Conservation (phyloP, 257 asterid genomes). For the Nicotiana tabacum region DNA sequence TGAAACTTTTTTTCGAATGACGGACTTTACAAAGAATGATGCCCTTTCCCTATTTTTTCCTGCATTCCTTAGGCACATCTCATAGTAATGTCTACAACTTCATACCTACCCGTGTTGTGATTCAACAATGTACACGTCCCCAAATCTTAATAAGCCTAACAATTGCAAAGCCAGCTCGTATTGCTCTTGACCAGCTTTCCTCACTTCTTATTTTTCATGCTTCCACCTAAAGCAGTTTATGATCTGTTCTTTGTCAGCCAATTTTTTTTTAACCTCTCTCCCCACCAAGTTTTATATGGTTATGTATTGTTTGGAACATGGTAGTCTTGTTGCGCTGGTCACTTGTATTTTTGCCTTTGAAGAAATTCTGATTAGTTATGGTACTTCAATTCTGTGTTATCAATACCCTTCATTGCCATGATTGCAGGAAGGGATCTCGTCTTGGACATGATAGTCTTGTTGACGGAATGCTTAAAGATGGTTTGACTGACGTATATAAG, state of each 20-base stretch:
- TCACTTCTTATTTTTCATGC: background rate
- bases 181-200: background rate
- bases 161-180: background rate
- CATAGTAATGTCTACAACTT: background rate
- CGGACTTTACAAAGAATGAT: background rate
- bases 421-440: slow-evolving; percentile 91
- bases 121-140: background rate
- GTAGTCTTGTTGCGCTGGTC: background rate
- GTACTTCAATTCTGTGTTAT: slow-evolving; percentile 8
- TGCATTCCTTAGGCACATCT: background rate
- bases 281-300: background rate
- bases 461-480: slow-evolving; percentile 99
- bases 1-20: background rate
- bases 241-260: background rate
- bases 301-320: background rate
- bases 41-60: background rate
- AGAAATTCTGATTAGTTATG: background rate
- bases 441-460: slow-evolving; percentile 95
- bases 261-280: background rate
- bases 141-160: background rate
- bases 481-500: slow-evolving; percentile 91
- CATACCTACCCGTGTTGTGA: background rate
- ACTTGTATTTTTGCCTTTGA: background rate
- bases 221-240: background rate
- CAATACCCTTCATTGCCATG: slow-evolving; percentile 9